Base-by-base conservation (phyloP, 768 basidiomycete species). In the Suillus americanus region DNA sequence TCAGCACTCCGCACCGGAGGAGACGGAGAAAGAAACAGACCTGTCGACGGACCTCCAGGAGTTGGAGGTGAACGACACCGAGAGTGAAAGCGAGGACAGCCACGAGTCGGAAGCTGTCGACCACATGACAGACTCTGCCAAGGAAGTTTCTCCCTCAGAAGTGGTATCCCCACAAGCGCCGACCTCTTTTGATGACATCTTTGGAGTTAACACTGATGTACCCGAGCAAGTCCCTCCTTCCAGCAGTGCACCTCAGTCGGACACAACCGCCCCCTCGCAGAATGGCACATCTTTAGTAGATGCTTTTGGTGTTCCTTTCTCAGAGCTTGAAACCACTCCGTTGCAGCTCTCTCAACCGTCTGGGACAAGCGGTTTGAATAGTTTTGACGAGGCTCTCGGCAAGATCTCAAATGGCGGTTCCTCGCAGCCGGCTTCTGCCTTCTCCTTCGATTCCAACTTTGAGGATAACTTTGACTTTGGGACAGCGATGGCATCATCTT, bases 371-470 rank as follows among this genome's bases (percentile, higher is more conserved):
- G 77, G 71, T 23, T 66, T 88, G 1, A 86, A 81, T 67, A 91
- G 85, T 60, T 91, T 93, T 68, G 91, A 94, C 70, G 90, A 92
- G 71, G 88, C 89, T 1, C 81, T 94, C 71, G 84, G 86, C 20
- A 86, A 83, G 66, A 77, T 85, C 25, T 75, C 85, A 0, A 72
- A 73, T 38, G 78, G 75, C 43, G 71, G 75, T 10, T 70, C 84
- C 13, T 66, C 80, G 7, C 69, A 75, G 43, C 66, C 72, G 1
- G 60, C 54, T 7, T 74, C 78, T 8, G 71, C 76, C 28, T 86
- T 91, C 68, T 81, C 86, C 4, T 92, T 94, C 62, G 90, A 89
- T 62, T 79, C 85, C 53, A 85, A 78, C 20, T 88, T 88, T 66
- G 86, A 86, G 28, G 85, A 86, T 67, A 81, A 85, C 65, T 92